Conservation (phyloP, 202 grass and related monocot species). For the Brachypodium distachyon region DNA sequence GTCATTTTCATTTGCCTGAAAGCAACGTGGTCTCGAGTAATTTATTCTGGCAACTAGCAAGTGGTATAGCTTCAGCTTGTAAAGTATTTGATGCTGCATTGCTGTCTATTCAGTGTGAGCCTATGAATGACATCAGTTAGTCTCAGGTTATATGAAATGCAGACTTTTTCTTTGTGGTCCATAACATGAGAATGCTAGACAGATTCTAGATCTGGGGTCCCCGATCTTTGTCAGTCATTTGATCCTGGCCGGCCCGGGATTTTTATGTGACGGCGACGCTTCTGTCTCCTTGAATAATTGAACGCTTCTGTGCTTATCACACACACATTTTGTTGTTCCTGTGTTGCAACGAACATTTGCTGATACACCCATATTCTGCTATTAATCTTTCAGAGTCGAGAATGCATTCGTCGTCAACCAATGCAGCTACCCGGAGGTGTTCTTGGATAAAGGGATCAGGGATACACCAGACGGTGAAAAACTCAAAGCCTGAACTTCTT, state of each 20-base stretch:
- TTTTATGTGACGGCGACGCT: constrained; percentile 18
- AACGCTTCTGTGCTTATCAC: not conserved
- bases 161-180: constrained; percentile 24
- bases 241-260: constrained; percentile 12
- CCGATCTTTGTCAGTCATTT: constrained; percentile 34
- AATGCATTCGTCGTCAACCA: not conserved
- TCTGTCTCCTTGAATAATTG: not conserved
- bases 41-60: constrained; percentile 10
- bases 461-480: not conserved
- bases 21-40: constrained; percentile 14
- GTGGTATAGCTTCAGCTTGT: too few relatives aligned
- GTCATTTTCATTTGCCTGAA: constrained; percentile 26
- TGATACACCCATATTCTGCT: not conserved
- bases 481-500: constrained; percentile 5
- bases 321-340: not conserved
- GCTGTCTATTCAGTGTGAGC: not conserved
- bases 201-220: constrained; percentile 24
- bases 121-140: constrained; percentile 8
- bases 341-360: not conserved
- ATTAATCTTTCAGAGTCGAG: not conserved
- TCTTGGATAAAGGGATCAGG: not conserved
- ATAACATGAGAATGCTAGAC: constrained; percentile 2
- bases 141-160: constrained; percentile 18
- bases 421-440: not conserved
- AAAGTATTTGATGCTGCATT: constrained; percentile 19